Evolutionary conservation across 345 rosid genomes (phyloP).

Genomic region (Carallia pectinifolia): DNA sequence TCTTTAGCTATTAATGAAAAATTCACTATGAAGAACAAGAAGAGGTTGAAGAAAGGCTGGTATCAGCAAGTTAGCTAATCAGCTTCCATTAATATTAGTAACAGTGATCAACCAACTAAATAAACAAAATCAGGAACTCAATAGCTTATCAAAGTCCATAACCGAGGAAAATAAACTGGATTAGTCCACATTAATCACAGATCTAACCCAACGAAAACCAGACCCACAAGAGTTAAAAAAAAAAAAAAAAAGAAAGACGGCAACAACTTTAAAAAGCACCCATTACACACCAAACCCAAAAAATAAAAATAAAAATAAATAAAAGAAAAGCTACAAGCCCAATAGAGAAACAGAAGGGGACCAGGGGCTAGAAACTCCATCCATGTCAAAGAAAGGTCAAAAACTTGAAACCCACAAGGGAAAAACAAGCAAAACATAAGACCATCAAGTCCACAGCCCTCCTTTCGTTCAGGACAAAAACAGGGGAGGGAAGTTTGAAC

Average conservation of each 20-base stretch:
- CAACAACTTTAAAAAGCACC: not conserved
- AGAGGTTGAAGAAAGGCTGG: conserved; percentile 23
- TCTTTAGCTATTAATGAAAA: conserved; percentile 17
- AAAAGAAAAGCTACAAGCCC: not conserved
- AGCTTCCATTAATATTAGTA: conserved; percentile 16
- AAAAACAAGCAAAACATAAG: not conserved
- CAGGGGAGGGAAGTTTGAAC: conserved; percentile 1
- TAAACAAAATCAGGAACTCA: not conserved
- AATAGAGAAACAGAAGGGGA: not conserved
- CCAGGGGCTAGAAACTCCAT: too few relatives aligned
- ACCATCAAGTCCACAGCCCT: not conserved
- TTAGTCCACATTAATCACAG: conserved; percentile 23
- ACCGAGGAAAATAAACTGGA: conserved; percentile 1
- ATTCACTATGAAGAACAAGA: conserved; percentile 14
- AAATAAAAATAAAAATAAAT: conserved; percentile 2
- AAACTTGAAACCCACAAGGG: not conserved
- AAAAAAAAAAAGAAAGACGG: not conserved
- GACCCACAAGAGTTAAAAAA: conserved; percentile 7
- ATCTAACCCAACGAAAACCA: conserved; percentile 33
- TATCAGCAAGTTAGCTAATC: not conserved
- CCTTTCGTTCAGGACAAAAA: not conserved
- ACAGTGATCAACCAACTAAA: not conserved
- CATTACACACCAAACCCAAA: not conserved
- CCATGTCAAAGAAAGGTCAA: not conserved
- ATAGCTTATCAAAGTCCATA: not conserved